A percentile compares a stretch with the other conserved stretches of the same genome.
phyloP scores from a whole-genome alignment of 768 basidiomycete genomes.

The Daedalea quercina region DNA sequence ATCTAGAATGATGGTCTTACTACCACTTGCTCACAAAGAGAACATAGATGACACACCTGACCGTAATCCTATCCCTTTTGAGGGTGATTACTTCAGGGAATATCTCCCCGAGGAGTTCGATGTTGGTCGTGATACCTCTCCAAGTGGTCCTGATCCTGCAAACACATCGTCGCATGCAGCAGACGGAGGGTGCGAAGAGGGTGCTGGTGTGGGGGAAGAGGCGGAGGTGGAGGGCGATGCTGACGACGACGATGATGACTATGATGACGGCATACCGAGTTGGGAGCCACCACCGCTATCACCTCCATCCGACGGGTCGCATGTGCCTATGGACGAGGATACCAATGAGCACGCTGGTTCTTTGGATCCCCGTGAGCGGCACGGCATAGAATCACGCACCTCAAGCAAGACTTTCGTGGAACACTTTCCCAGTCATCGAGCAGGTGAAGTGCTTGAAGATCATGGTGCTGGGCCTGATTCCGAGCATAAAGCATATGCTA shows the following conservation, averaged over 20 bases:
- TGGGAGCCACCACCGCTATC: neutral
- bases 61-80: neutral
- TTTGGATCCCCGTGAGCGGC: too few species aligned
- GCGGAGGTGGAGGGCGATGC: neutral
- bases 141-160: too few species aligned
- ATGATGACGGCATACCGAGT: neutral
- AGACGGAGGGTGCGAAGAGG: too few species aligned
- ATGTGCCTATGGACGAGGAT: neutral
- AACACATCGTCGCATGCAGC: too few species aligned
- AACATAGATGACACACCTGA: neutral
- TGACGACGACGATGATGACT: neutral
- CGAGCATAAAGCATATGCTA: neutral
- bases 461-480: neutral
- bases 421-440: neutral
- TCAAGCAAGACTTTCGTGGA: neutral
- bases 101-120: neutral
- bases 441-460: neutral
- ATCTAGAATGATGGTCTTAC: too few species aligned
- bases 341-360: too few species aligned
- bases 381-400: neutral
- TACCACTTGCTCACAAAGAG: too few species aligned
- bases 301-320: too few species aligned
- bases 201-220: too few species aligned
- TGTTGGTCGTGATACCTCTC: neutral
- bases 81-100: constrained; percentile 3